These are phyloP conservation scores for Metschnikowia picachoensis DNA, from an alignment of 805 yeast genomes.

Conservation along the genomic window DNA sequence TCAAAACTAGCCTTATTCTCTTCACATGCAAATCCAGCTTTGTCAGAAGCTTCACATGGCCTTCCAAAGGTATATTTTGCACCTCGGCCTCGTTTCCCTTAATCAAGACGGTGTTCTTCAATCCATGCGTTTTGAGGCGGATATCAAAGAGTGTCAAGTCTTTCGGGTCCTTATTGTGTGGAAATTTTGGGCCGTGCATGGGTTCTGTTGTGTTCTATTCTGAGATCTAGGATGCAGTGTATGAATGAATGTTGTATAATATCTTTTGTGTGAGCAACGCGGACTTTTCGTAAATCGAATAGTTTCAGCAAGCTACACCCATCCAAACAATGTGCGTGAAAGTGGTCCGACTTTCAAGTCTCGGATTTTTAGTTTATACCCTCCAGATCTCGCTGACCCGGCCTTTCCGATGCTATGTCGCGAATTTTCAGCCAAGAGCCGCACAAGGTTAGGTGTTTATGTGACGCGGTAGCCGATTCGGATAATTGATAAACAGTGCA, in stretches of 20 bases:
- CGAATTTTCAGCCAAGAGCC: too few species aligned
- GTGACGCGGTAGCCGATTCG: too few species aligned
- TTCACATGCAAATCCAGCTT: constrained; percentile 41
- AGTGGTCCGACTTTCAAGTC: too few species aligned
- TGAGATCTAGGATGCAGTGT: not conserved
- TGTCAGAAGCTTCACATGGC: constrained; percentile 44
- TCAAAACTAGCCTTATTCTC: constrained; percentile 34
- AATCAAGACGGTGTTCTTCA: constrained; percentile 40
- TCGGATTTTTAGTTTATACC: too few species aligned
- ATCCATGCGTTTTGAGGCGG: constrained; percentile 35
- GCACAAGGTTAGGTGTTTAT: too few species aligned
- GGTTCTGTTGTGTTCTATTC: not conserved
- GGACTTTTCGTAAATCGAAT: too few species aligned
- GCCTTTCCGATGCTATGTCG: too few species aligned
- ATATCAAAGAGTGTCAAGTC: constrained; percentile 36
- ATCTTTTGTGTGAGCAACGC: too few species aligned
- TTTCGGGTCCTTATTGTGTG: constrained; percentile 15
- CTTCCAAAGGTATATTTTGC: constrained; percentile 40
- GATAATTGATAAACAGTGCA: too few species aligned
- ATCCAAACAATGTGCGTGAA: too few species aligned
- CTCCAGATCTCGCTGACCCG: too few species aligned
- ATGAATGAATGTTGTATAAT: not conserved
- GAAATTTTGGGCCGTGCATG: not conserved
- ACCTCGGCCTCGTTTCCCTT: constrained; percentile 45
- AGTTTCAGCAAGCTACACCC: too few species aligned